phyloP scores from a whole-genome alignment of 305 asterid species.

The Plantago coronopus region DNA sequence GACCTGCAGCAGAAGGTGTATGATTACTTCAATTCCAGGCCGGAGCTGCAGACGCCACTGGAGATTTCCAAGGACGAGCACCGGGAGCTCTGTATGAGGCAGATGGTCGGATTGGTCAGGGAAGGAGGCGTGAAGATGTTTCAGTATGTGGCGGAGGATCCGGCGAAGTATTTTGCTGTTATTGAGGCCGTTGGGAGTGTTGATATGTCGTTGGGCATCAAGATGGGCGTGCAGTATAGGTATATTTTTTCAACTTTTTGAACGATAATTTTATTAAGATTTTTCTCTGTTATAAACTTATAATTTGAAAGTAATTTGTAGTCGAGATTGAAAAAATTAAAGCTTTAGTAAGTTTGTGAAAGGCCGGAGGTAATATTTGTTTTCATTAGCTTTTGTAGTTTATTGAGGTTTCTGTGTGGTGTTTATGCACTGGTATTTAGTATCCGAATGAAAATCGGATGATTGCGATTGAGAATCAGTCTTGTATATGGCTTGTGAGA shows the following conservation, averaged over 20 bases:
- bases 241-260: constrained; percentile 20
- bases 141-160: constrained; percentile 62
- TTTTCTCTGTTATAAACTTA: neutral
- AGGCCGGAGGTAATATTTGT: neutral
- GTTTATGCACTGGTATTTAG: too few species aligned
- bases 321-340: too few species aligned
- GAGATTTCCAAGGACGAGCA: constrained; percentile 90
- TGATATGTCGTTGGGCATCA: constrained; percentile 90
- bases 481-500: too few species aligned
- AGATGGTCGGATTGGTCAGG: constrained; percentile 68
- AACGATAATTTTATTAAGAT: too few species aligned
- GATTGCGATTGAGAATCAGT: too few species aligned
- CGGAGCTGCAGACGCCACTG: constrained; percentile 84
- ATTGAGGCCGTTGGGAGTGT: constrained; percentile 87
- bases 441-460: too few species aligned
- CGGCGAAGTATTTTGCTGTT: constrained; percentile 82
- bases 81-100: constrained; percentile 85
- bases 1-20: constrained; percentile 70
- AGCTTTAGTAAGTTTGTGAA: too few species aligned
- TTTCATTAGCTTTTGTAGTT: neutral
- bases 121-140: constrained; percentile 88
- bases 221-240: constrained; percentile 97
- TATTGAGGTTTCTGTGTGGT: neutral
- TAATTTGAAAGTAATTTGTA: too few species aligned
- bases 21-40: constrained; percentile 79